phyloP scores from a whole-genome alignment of 2,329 filamentous ascomycete species.

The Pseudocercospora eumusae region DNA sequence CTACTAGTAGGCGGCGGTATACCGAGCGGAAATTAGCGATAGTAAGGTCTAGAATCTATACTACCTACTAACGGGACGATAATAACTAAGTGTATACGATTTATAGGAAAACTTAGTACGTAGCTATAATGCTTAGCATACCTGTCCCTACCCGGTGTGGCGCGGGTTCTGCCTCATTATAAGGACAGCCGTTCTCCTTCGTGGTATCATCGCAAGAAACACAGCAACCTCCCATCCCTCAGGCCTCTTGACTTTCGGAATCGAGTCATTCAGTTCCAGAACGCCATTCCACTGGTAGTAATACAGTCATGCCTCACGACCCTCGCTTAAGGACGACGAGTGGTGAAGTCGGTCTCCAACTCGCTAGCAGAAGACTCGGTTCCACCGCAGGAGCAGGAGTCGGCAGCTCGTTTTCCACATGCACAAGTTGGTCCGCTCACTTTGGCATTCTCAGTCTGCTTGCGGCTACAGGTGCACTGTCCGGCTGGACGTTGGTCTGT shows the following conservation, averaged over 20 bases:
- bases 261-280: neutral
- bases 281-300: neutral
- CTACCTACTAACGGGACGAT: no score
- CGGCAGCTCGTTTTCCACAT: slow-evolving; percentile 66
- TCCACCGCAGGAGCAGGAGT: slow-evolving; percentile 24
- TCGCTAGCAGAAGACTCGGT: slow-evolving; percentile 18
- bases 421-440: slow-evolving; percentile 65
- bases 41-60: no score
- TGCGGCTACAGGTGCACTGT: slow-evolving; percentile 77
- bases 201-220: slow-evolving; percentile 4
- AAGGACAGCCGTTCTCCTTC: no score
- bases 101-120: no score
- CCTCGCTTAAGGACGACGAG: slow-evolving; percentile 11
- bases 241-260: neutral
- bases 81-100: no score
- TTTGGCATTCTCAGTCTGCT: slow-evolving; percentile 67
- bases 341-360: slow-evolving; percentile 28
- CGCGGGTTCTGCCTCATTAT: no score
- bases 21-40: no score
- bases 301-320: neutral
- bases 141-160: no score
- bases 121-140: no score
- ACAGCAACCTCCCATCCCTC: neutral
- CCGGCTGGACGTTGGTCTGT: slow-evolving; percentile 71
- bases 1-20: no score